These are phyloP conservation scores for Aspergillus texensis DNA, from an alignment of 2,329 filamentous ascomycete species.

Conservation along the genomic window DNA sequence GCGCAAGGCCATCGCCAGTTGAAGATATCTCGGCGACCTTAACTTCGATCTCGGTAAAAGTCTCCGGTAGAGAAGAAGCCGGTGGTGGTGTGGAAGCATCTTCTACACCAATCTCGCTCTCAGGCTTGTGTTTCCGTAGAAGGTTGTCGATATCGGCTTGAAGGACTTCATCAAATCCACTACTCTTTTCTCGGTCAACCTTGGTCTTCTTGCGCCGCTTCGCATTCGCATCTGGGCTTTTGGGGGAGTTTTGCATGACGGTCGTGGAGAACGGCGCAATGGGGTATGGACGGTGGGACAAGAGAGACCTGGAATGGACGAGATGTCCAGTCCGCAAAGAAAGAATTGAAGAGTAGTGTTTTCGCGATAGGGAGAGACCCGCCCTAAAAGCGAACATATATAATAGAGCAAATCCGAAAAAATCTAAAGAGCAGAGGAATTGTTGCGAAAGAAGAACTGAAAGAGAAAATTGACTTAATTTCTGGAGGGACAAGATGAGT, in stretches of 20 bases:
- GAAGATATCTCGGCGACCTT: constrained; percentile 83
- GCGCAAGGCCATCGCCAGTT: constrained; percentile 85
- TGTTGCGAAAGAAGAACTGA: neutral
- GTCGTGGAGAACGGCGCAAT: constrained; percentile 25
- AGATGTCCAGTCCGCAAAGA: constrained; percentile 10
- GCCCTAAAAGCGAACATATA: constrained; percentile 17
- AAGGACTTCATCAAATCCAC: constrained; percentile 68
- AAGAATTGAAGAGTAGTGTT: constrained; percentile 7
- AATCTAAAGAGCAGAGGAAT: constrained; percentile 2
- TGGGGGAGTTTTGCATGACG: constrained; percentile 32
- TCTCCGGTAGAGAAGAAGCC: constrained; percentile 58
- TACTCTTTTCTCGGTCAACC: constrained; percentile 61
- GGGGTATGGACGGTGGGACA: constrained; percentile 7
- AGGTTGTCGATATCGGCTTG: constrained; percentile 60
- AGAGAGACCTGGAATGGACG: constrained; percentile 12
- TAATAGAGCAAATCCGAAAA: neutral
- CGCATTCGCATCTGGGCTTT: constrained; percentile 25
- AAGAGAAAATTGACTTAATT: constrained; percentile 4
- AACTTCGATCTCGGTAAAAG: constrained; percentile 76
- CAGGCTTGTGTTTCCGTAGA: constrained; percentile 36
- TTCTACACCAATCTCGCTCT: constrained; percentile 29
- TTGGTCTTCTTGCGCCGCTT: constrained; percentile 52
- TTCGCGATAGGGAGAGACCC: constrained; percentile 6
- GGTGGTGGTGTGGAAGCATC: constrained; percentile 26
- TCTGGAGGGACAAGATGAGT: constrained; percentile 8